Conservation (phyloP, 495 filamentous ascomycete species). For the Lophium mytilinum region DNA sequence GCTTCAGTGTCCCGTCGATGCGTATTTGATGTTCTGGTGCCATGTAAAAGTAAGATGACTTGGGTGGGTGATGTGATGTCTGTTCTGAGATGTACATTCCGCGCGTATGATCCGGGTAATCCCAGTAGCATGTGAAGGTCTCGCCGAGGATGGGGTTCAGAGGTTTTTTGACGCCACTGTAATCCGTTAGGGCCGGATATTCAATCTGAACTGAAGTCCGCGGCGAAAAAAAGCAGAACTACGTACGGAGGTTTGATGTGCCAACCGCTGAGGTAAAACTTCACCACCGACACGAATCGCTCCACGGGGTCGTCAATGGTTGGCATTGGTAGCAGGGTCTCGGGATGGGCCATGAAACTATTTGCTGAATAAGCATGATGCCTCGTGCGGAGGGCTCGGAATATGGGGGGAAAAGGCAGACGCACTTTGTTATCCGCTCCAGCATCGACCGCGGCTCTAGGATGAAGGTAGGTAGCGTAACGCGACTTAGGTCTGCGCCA, state of each 20-base stretch:
- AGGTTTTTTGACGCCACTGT: slow-evolving; percentile 94
- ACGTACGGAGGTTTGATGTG: slow-evolving; percentile 95
- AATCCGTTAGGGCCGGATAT: not conserved
- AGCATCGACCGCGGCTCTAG: slow-evolving; percentile 96
- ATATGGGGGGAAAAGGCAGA: slow-evolving; percentile 1
- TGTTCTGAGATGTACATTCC: slow-evolving; percentile 97
- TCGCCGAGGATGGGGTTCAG: slow-evolving; percentile 96
- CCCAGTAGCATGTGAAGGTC: slow-evolving; percentile 92
- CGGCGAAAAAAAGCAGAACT: not conserved
- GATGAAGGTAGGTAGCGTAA: slow-evolving; percentile 95
- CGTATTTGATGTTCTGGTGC: slow-evolving; percentile 89
- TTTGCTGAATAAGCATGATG: not conserved
- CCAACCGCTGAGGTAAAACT: slow-evolving; percentile 98
- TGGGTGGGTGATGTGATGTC: slow-evolving; percentile 95
- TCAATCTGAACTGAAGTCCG: not conserved
- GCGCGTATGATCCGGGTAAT: slow-evolving; percentile 74
- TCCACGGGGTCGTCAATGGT: slow-evolving; percentile 81
- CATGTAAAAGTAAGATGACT: slow-evolving; percentile 99
- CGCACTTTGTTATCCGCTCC: slow-evolving; percentile 93
- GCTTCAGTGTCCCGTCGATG: slow-evolving; percentile 92
- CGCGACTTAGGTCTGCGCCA: slow-evolving; percentile 88
- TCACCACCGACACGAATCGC: slow-evolving; percentile 88
- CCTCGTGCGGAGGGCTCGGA: not conserved
- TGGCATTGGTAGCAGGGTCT: slow-evolving; percentile 83
- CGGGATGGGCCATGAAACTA: slow-evolving; percentile 99